Evolutionary conservation across 768 basidiomycete species (phyloP).

Genomic region (Scleroderma citrinum): DNA sequence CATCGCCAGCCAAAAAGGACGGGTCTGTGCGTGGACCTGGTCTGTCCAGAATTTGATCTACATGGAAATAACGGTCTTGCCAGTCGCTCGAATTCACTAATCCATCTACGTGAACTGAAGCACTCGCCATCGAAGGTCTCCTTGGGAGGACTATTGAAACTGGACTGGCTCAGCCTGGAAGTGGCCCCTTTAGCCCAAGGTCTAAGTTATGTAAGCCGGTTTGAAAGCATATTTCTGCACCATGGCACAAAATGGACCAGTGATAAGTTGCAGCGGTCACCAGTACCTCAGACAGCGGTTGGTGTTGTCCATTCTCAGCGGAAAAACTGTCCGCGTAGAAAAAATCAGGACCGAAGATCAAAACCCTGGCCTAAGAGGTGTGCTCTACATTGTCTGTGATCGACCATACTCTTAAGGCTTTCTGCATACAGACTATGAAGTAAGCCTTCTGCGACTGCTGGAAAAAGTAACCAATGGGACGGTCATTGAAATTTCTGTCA

Average conservation of each 20-base stretch:
- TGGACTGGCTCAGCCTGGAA: too few species aligned
- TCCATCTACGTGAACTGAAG: conserved; percentile 30
- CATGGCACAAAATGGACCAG: conserved; percentile 36
- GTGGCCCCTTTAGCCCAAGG: too few species aligned
- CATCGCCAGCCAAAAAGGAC: conserved; percentile 75
- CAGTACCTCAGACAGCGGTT: conserved; percentile 78
- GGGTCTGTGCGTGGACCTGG: conserved; percentile 89
- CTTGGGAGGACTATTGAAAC: too few species aligned
- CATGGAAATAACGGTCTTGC: conserved; percentile 66
- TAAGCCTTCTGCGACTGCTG: conserved; percentile 78
- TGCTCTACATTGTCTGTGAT: conserved; percentile 5
- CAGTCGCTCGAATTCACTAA: conserved; percentile 37
- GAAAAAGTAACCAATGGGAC: conserved; percentile 94
- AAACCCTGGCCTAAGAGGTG: conserved; percentile 91
- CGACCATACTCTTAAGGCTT: neutral
- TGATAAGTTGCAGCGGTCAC: conserved; percentile 71
- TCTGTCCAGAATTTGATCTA: conserved; percentile 81
- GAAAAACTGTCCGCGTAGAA: conserved; percentile 77
- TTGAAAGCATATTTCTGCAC: neutral
- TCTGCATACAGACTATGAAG: conserved; percentile 70
- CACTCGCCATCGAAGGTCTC: conserved; percentile 20
- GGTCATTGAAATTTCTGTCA: conserved; percentile 91
- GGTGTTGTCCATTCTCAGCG: conserved; percentile 85
- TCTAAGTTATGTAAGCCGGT: conserved; percentile 22
- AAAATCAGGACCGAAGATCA: conserved; percentile 89